Conservation (phyloP, 2,329 filamentous ascomycete genomes). For the Phialophora macrospora region DNA sequence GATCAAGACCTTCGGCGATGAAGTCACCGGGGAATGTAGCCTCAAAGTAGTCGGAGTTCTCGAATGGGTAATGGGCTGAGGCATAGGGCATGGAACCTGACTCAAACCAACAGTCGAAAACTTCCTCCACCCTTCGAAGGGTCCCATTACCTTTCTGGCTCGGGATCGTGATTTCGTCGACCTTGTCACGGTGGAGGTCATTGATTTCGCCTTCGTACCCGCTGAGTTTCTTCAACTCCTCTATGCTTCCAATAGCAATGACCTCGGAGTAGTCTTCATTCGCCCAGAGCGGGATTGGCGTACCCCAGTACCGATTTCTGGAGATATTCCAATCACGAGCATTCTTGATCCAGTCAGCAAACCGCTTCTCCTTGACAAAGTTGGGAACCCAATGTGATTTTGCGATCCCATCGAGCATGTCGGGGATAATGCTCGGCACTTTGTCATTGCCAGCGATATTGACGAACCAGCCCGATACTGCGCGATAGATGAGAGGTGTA, state of each 20-base stretch:
- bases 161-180: conserved; percentile 87
- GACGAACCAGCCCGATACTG: conserved; percentile 91
- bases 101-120: conserved; percentile 93
- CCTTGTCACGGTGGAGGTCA: conserved; percentile 83
- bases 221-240: conserved; percentile 77
- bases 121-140: conserved; percentile 77
- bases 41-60: conserved; percentile 76
- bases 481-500: conserved; percentile 83
- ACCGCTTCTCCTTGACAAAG: conserved; percentile 84
- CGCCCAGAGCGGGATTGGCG: conserved; percentile 82
- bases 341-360: conserved; percentile 82
- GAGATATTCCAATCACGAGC: conserved; percentile 91
- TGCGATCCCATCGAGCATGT: conserved; percentile 83
- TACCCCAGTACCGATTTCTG: conserved; percentile 88
- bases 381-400: conserved; percentile 83
- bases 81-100: conserved; percentile 90
- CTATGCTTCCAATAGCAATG: conserved; percentile 78
- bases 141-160: conserved; percentile 78
- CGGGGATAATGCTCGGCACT: conserved; percentile 63
- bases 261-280: conserved; percentile 82
- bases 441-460: conserved; percentile 66
- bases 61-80: conserved; percentile 82
- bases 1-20: conserved; percentile 84
- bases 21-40: conserved; percentile 82
- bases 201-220: conserved; percentile 76